Evolutionary conservation across 805 yeast species (phyloP), one percentile per base, ranked within the genome.

Genomic region (Lipomyces chichibuensis): DNA sequence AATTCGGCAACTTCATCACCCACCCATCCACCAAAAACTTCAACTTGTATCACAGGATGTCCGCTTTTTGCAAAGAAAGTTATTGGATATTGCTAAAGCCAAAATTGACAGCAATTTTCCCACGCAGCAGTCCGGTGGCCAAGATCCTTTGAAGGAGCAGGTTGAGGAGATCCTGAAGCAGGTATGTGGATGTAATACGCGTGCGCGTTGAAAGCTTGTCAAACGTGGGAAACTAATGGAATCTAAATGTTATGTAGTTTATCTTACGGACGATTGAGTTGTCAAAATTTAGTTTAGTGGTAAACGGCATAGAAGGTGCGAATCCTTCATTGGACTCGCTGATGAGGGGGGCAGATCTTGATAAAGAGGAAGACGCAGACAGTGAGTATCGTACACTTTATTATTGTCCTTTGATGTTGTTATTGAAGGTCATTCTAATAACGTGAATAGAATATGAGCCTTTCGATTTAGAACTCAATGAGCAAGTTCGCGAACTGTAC

Each of bases 401-500:
- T 71, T 52, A 76, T 77, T 0, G 77, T 20, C 20, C 20, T 33
- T 35, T 60, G 23, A n/a, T 7, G n/a, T 43, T 43, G n/a, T 43
- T 43, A 3, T 43, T n/a, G 49, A 17, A 43, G 9, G 9, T 9
- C 6, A n/a, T 17, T 17, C 25, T 43, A 17, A 43, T 43, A n/a
- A 3, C 11, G 49, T 7, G 49, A 43, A 17, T 13, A 62, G 83
- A 83, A 66, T 82, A 85, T 7, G 95, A 88, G 74, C 91, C 92
- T 0, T 89, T 88, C 75, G 92, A 90, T 73, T 77, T 84, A 49
- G 86, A 83, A 14, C 76, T 89, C 65, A 88, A 89, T 76, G 87
- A 84, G 65, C 75, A 81, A 65, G 82, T 90, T 43, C 80, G 93
- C 57, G 80, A 83, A 63, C 35, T 76, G 65, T 65, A 77, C 73